Conservation (phyloP, 441 rosid species). For the Populus tomentosa region DNA sequence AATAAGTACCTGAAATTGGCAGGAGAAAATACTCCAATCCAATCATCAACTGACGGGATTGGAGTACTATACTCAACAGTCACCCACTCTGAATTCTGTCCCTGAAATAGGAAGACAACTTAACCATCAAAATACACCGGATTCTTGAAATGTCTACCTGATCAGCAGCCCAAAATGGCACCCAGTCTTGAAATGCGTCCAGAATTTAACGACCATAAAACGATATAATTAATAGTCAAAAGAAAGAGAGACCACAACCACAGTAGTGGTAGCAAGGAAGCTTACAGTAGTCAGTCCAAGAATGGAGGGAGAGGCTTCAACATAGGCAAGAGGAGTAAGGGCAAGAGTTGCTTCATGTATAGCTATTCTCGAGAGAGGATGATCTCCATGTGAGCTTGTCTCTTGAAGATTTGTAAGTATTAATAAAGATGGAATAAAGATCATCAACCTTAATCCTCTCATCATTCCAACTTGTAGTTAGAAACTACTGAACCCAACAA, state of each 20-base stretch:
- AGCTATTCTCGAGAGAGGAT: slow-evolving; percentile 64
- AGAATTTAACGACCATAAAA: not conserved
- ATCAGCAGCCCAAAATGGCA: not conserved
- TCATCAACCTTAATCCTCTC: slow-evolving; percentile 22
- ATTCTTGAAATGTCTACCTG: slow-evolving; percentile 20
- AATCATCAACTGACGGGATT: slow-evolving; percentile 66
- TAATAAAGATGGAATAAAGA: slow-evolving; percentile 20
- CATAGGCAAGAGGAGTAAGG: slow-evolving; percentile 40
- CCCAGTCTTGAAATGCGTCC: not conserved
- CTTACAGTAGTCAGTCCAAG: slow-evolving; percentile 57
- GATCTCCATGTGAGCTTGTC: slow-evolving; percentile 49
- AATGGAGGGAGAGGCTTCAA: slow-evolving; percentile 56
- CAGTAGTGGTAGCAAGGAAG: slow-evolving; percentile 19
- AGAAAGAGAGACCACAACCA: slow-evolving; percentile 31
- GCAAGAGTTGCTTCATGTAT: slow-evolving; percentile 37
- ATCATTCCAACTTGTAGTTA: slow-evolving; percentile 11
- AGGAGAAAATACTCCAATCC: slow-evolving; percentile 94
- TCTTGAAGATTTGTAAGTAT: slow-evolving; percentile 40
- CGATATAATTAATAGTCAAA: not conserved
- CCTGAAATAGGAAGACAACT: slow-evolving; percentile 30
- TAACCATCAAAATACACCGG: not conserved
- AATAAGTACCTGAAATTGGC: slow-evolving; percentile 64
- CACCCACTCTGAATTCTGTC: slow-evolving; percentile 58
- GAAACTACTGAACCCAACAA: slow-evolving; percentile 10
- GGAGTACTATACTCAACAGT: slow-evolving; percentile 44